Evolutionary conservation across 2,329 filamentous ascomycete genomes (phyloP).

Genomic region (Scorias spongiosa): DNA sequence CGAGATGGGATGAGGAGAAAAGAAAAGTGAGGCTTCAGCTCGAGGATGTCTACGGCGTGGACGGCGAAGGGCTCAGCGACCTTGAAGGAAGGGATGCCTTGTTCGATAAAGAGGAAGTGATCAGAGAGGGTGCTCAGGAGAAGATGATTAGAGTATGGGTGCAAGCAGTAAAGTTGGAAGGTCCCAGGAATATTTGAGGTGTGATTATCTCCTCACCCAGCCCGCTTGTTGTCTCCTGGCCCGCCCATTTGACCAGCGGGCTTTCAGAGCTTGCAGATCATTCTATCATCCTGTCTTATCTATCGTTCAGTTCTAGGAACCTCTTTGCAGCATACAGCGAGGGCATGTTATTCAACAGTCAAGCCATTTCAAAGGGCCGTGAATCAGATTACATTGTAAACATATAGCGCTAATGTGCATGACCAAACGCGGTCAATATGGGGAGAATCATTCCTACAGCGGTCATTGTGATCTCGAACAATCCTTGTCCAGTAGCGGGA

Average conservation of each 20-base stretch:
- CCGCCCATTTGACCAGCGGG: constrained; percentile 3
- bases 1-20: background rate
- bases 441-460: background rate
- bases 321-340: background rate
- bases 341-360: no score
- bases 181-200: background rate
- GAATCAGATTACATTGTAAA: background rate
- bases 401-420: background rate
- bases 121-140: background rate
- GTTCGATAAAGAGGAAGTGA: background rate
- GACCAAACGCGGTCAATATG: background rate
- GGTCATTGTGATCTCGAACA: background rate
- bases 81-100: background rate
- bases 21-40: background rate
- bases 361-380: background rate
- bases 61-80: background rate
- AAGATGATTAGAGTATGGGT: background rate
- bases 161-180: background rate
- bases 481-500: background rate
- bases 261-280: constrained; percentile 1
- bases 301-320: background rate
- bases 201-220: background rate
- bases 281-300: constrained; percentile 3
- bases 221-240: background rate
- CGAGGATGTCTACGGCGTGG: background rate